These are phyloP conservation scores for Phytophthora pinifolia DNA, from an alignment of 352 stramenopile genomes.

Conservation along the genomic window DNA sequence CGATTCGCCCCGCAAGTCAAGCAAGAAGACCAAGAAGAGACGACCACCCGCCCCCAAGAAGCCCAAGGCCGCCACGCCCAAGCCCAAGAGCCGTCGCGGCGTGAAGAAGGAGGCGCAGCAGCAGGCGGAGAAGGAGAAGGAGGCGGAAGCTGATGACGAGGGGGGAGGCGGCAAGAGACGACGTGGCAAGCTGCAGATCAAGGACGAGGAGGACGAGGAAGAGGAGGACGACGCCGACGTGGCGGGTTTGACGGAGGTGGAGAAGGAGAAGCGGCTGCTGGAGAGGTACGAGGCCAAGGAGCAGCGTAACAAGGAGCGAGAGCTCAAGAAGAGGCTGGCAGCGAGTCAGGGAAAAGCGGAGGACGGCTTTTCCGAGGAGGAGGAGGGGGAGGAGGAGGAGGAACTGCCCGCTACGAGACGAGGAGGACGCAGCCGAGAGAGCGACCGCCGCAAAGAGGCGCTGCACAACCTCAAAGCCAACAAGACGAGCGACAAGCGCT, in stretches of 20 bases:
- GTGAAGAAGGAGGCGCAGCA: constrained; percentile 37
- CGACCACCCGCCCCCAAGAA: constrained; percentile 36
- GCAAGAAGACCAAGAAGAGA: constrained; percentile 54
- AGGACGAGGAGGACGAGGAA: constrained; percentile 45
- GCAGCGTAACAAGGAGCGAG: constrained; percentile 80
- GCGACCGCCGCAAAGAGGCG: constrained; percentile 76
- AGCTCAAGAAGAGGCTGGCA: constrained; percentile 79
- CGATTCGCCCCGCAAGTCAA: constrained; percentile 24
- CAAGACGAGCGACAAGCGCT: constrained; percentile 76
- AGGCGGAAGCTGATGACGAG: constrained; percentile 63
- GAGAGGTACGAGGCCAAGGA: constrained; percentile 87
- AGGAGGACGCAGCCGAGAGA: constrained; percentile 59
- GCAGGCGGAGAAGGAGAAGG: constrained; percentile 48
- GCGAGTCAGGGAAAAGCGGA: constrained; percentile 50
- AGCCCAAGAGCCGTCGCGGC: constrained; percentile 24
- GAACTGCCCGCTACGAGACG: constrained; percentile 51
- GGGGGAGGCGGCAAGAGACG: constrained; percentile 30
- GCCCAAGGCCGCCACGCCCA: constrained; percentile 35
- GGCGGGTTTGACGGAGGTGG: constrained; percentile 76
- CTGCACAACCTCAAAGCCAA: constrained; percentile 78
- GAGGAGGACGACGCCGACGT: constrained; percentile 62
- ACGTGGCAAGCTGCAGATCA: constrained; percentile 37
- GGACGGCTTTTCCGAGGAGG: constrained; percentile 37
- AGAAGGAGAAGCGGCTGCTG: constrained; percentile 86
- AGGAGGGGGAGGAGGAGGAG: constrained; percentile 44